phyloP scores from a whole-genome alignment of 2,329 filamentous ascomycete species.

The Talaromyces pinophilus region DNA sequence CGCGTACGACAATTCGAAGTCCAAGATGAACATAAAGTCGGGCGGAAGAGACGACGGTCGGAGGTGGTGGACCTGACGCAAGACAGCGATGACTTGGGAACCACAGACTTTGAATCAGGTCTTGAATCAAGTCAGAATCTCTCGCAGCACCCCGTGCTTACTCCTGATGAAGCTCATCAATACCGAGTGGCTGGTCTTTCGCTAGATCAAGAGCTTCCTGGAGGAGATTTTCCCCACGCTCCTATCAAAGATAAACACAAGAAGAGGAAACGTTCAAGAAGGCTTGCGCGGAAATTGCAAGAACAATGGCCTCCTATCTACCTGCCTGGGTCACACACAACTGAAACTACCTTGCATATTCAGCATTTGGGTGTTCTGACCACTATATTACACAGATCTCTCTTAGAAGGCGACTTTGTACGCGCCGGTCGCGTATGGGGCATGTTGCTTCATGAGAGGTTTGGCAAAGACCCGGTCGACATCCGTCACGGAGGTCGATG shows the following conservation, averaged over 20 bases:
- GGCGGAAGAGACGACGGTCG: conserved; percentile 13
- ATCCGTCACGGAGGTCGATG: conserved; percentile 70
- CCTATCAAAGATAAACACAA: conserved; percentile 17
- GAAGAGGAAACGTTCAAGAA: conserved; percentile 23
- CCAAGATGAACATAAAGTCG: conserved; percentile 17
- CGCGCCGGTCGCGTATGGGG: conserved; percentile 75
- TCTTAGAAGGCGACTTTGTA: conserved; percentile 68
- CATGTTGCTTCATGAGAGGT: conserved; percentile 65
- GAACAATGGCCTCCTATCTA: conserved; percentile 39
- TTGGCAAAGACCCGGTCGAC: conserved; percentile 63
- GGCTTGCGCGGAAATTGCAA: conserved; percentile 33
- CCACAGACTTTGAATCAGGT: conserved; percentile 20
- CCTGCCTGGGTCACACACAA: conserved; percentile 34
- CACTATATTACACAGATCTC: conserved; percentile 69
- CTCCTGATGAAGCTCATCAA: conserved; percentile 26
- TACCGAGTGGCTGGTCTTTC: conserved; percentile 25
- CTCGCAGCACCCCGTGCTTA: conserved; percentile 25
- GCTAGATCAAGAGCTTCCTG: conserved; percentile 38
- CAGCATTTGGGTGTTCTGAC: conserved; percentile 68
- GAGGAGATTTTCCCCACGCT: conserved; percentile 46
- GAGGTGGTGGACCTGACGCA: conserved; percentile 15
- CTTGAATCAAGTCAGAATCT: conserved; percentile 14
- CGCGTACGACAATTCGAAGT: conserved; percentile 20
- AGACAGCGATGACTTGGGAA: conserved; percentile 14
- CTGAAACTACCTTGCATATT: conserved; percentile 41